phyloP scores from a whole-genome alignment of 148 eudicot species.

The Drosera capensis region DNA sequence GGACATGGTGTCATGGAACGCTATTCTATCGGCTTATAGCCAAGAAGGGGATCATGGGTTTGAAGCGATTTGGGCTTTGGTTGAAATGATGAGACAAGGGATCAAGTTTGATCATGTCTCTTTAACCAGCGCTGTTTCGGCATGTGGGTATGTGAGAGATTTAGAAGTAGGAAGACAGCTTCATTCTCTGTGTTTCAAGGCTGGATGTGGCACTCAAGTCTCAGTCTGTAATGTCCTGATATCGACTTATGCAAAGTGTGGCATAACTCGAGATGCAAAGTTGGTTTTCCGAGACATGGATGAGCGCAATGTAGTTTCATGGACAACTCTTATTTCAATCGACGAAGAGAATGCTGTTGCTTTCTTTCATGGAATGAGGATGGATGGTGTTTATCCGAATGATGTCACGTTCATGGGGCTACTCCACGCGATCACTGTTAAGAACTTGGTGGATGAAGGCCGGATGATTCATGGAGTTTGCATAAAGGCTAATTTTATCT shows the following conservation, averaged over 20 bases:
- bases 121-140: constrained; percentile 48
- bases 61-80: constrained; percentile 40
- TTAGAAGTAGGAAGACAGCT: constrained; percentile 47
- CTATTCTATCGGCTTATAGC: constrained; percentile 64
- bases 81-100: constrained; percentile 46
- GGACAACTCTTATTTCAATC: constrained; percentile 84
- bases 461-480: constrained; percentile 58
- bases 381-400: constrained; percentile 60
- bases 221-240: constrained; percentile 68
- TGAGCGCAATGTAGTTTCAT: constrained; percentile 68
- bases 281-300: constrained; percentile 39
- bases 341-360: constrained; percentile 35
- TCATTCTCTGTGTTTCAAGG: constrained; percentile 46
- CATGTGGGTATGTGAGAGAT: constrained; percentile 53
- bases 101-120: constrained; percentile 68
- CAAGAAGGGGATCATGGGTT: constrained; percentile 53
- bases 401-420: constrained; percentile 61
- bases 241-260: constrained; percentile 66
- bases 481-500: constrained; percentile 39
- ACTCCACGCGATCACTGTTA: constrained; percentile 47
- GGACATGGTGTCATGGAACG: constrained; percentile 92
- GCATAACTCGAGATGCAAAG: constrained; percentile 32
- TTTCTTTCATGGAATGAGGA: constrained; percentile 56
- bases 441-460: constrained; percentile 44
- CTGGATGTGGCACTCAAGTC: constrained; percentile 30